Evolutionary conservation across 495 filamentous ascomycete species (phyloP).

Genomic region (Durotheca rogersii): DNA sequence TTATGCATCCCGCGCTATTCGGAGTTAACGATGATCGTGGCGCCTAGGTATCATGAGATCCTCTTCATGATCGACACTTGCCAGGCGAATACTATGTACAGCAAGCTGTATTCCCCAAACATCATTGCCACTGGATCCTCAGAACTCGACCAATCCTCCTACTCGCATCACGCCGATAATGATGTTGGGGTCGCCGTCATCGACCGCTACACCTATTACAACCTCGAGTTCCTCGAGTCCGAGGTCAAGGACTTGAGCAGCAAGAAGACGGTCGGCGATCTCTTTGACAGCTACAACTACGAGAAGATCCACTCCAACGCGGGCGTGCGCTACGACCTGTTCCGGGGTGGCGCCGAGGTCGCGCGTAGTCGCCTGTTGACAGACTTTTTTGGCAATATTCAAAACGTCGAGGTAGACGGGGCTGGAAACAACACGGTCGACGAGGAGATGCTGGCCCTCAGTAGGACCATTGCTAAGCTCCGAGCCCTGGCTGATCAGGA

Average conservation of each 20-base stretch:
- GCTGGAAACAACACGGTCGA: conserved; percentile 59
- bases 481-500: conserved; percentile 53
- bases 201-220: conserved; percentile 97
- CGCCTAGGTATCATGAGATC: conserved; percentile 76
- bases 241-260: conserved; percentile 78
- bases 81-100: conserved; percentile 99
- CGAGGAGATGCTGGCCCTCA: conserved; percentile 69
- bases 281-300: conserved; percentile 94
- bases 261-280: conserved; percentile 84
- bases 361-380: conserved; percentile 76
- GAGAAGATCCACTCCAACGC: conserved; percentile 90
- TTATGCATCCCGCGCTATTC: no score
- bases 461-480: conserved; percentile 61
- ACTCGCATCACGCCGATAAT: conserved; percentile 96
- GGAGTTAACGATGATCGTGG: conserved; percentile 2
- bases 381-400: conserved; percentile 98
- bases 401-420: conserved; percentile 86
- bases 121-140: conserved; percentile 95
- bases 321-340: conserved; percentile 91
- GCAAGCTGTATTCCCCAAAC: conserved; percentile 93
- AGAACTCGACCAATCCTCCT: conserved; percentile 89
- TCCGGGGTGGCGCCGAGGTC: conserved; percentile 72
- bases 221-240: conserved; percentile 92
- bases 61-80: conserved; percentile 99
- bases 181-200: conserved; percentile 98